Evolutionary conservation across 2,329 filamentous ascomycete genomes (phyloP), one percentile per base, ranked within the genome.

Genomic region (Epichloe hybrida): DNA sequence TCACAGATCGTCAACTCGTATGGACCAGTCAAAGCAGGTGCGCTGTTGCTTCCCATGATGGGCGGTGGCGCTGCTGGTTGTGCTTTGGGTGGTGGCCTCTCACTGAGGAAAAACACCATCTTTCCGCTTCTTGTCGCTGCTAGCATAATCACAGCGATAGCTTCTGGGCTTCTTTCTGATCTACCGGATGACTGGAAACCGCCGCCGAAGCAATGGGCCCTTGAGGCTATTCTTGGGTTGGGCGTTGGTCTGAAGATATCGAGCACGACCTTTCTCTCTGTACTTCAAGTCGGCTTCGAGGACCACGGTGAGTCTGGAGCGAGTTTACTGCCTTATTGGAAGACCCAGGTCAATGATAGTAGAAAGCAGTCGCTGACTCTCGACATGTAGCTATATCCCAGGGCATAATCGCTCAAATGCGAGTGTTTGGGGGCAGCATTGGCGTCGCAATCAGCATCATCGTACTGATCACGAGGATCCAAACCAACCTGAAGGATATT

Each of bases 401-500:
- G 54, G 75, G 74, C 1, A 70, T 79, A 37, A 57, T 77, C 9
- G 72, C 75, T 0, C 74, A 79, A 50, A 61, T 70, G 27, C 68
- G 75, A 36, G 69, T 79, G 17, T 63, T 78, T 1, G 75, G 76
- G 3, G 75, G 76, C 4, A 77, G 74, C 52, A 63, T 79, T 21
- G 75, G 76, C 3, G 76, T 79, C 48, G 72, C 76, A 3, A 67
- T 71, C 2, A 77, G 73, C 23, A 72, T 75, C 1, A 71, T 72
- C n/a, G 65, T 77, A 12, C 57, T 76, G 48, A 57, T 57, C 41
- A 52, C 50, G n/a, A 54, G 50, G 40, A 59, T 59, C 21, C 50
- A 56, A 36, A 38, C 46, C 34, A 48, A 46, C 3, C 47, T 59
- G 9, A 48, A 53, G 34, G 50, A 41, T 46, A 45, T 41, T 20